These are phyloP conservation scores for Aspergillus leporis DNA, from an alignment of 495 filamentous ascomycete genomes.

Conservation along the genomic window DNA sequence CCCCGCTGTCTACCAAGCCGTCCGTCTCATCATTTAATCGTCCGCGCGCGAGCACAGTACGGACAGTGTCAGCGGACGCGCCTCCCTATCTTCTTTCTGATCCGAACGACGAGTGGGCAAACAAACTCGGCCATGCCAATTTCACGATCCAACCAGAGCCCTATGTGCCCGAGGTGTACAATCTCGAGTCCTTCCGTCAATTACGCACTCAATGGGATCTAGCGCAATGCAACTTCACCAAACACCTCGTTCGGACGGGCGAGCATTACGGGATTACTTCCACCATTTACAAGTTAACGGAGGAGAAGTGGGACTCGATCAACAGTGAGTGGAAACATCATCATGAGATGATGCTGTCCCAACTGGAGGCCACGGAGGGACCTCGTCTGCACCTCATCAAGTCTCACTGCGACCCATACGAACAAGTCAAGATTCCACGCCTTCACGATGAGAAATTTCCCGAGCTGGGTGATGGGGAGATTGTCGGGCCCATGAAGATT, in stretches of 20 bases:
- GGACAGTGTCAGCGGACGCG: constrained; percentile 57
- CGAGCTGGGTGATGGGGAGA: constrained; percentile 82
- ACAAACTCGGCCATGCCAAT: constrained; percentile 85
- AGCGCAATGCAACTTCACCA: constrained; percentile 77
- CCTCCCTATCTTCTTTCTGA: constrained; percentile 61
- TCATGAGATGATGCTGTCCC: constrained; percentile 60
- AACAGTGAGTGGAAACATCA: constrained; percentile 68
- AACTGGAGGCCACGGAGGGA: constrained; percentile 36
- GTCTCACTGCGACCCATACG: constrained; percentile 42
- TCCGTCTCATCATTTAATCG: constrained; percentile 74
- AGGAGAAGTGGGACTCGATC: constrained; percentile 80
- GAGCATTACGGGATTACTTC: constrained; percentile 86
- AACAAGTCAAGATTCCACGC: constrained; percentile 59
- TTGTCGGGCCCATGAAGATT: constrained; percentile 84
- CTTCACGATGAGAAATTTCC: constrained; percentile 80
- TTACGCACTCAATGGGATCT: constrained; percentile 78
- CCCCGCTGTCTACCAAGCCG: constrained; percentile 76
- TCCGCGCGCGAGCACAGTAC: constrained; percentile 43
- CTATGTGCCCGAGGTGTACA: constrained; percentile 63
- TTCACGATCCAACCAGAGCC: constrained; percentile 85
- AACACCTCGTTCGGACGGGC: constrained; percentile 78
- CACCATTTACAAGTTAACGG: constrained; percentile 77
- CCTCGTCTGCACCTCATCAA: constrained; percentile 42
- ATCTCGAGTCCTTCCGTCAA: constrained; percentile 60
- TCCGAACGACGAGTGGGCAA: constrained; percentile 75